Conservation (phyloP, 371 early-diverging fungal species). For the Mucor irregularis region DNA sequence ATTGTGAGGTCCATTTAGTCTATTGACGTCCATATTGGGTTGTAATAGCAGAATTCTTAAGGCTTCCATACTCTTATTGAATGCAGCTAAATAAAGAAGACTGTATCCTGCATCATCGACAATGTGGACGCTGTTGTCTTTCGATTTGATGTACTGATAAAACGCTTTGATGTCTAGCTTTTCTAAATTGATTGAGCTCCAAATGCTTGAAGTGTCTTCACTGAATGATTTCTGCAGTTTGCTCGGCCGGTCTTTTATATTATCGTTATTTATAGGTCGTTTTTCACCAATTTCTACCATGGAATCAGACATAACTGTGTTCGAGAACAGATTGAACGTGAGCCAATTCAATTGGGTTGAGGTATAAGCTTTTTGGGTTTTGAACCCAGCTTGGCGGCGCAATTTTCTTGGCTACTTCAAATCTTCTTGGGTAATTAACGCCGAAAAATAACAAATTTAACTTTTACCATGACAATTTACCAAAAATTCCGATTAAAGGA, state of each 20-base stretch:
- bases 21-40: constrained; percentile 35
- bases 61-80: constrained; percentile 42
- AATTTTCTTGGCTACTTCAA: no score
- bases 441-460: no score
- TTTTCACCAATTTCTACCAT: no score
- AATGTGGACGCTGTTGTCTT: constrained; percentile 18
- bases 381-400: no score
- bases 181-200: constrained; percentile 33
- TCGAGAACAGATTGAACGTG: no score
- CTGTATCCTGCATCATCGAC: constrained; percentile 36
- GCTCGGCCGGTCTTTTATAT: not conserved
- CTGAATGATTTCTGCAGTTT: not conserved
- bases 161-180: constrained; percentile 42
- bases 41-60: constrained; percentile 43
- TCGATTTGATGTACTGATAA: constrained; percentile 40
- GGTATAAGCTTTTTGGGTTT: no score
- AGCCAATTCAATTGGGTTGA: no score
- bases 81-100: constrained; percentile 44
- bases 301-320: no score
- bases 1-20: constrained; percentile 41
- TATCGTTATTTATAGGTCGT: not conserved
- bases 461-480: no score
- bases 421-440: no score
- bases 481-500: no score
- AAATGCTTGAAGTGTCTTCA: constrained; percentile 16